Percentiles rank a stretch among this genome's conserved stretches.
These are phyloP conservation scores for Xylona heveae DNA, from an alignment of 495 filamentous ascomycete genomes.

Conservation along the genomic window DNA sequence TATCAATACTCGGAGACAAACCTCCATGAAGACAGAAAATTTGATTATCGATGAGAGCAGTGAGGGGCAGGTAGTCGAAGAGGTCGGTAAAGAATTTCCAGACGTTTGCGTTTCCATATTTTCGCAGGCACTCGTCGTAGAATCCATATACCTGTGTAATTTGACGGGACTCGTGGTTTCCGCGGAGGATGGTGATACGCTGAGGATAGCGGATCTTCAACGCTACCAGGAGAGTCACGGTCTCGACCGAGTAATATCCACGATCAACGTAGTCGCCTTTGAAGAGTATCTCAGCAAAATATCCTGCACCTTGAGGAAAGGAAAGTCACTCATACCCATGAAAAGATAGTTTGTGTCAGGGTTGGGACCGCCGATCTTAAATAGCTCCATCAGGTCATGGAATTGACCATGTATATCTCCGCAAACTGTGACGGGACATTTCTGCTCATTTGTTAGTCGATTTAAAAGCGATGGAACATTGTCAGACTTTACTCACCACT, in stretches of 20 bases:
- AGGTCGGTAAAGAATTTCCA: conserved; percentile 99
- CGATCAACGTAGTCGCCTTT: conserved; percentile 90
- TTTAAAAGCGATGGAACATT: neutral
- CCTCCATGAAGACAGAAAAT: conserved; percentile 99
- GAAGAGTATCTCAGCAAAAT: neutral
- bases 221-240: conserved; percentile 79
- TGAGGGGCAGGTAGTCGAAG: conserved; percentile 96
- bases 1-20: conserved; percentile 89
- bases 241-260: conserved; percentile 94
- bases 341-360: conserved; percentile 92
- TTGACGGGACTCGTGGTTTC: conserved; percentile 93
- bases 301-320: conserved; percentile 2
- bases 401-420: conserved; percentile 91
- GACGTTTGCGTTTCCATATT: conserved; percentile 96
- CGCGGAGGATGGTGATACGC: conserved; percentile 90
- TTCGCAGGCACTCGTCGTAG: conserved; percentile 92
- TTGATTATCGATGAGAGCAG: conserved; percentile 96
- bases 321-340: conserved; percentile 42
- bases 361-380: conserved; percentile 79
- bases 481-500: conserved; percentile 45
- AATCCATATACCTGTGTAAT: conserved; percentile 97
- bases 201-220: conserved; percentile 92
- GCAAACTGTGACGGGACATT: conserved; percentile 87
- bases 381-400: conserved; percentile 86
- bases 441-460: conserved; percentile 24